Evolutionary conservation across 768 basidiomycete species (phyloP).

Genomic region (Terana coerulea): DNA sequence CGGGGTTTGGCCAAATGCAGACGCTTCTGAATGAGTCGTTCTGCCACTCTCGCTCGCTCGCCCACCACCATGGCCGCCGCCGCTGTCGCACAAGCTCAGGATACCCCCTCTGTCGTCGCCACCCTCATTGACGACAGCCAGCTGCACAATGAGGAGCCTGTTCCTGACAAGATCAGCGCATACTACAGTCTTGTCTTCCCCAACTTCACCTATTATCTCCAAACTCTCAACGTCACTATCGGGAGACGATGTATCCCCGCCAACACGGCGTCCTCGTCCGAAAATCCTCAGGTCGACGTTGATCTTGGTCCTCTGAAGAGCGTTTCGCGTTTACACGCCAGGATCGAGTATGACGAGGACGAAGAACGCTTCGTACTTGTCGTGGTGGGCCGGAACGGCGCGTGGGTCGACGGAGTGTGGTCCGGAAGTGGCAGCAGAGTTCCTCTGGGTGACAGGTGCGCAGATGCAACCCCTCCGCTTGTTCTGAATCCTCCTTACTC

Average conservation of each 20-base stretch:
- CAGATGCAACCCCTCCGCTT: slow-evolving; percentile 18
- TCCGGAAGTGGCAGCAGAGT: slow-evolving; percentile 83
- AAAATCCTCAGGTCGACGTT: slow-evolving; percentile 65
- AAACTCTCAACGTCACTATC: slow-evolving; percentile 91
- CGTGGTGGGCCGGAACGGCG: slow-evolving; percentile 95
- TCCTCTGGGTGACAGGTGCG: slow-evolving; percentile 86
- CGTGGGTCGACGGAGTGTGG: slow-evolving; percentile 98
- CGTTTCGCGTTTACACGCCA: slow-evolving; percentile 94
- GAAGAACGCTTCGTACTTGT: slow-evolving; percentile 84
- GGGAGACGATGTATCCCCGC: slow-evolving; percentile 78
- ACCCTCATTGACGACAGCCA: slow-evolving; percentile 24
- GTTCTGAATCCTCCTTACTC: slow-evolving; percentile 9
- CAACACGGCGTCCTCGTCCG: slow-evolving; percentile 55
- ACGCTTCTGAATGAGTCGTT: background rate
- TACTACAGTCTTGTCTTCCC: slow-evolving; percentile 95
- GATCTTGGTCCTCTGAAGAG: slow-evolving; percentile 97
- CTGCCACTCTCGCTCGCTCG: slow-evolving; percentile 7
- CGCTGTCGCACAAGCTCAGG: slow-evolving; percentile 22
- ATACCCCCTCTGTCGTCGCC: slow-evolving; percentile 24
- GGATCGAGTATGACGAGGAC: slow-evolving; percentile 91
- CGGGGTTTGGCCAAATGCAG: slow-evolving; percentile 7
- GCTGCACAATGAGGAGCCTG: slow-evolving; percentile 19
- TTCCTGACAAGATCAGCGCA: slow-evolving; percentile 80
- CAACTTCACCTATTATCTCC: slow-evolving; percentile 94
- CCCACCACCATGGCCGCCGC: slow-evolving; percentile 24